These are phyloP conservation scores for Raddia distichophylla DNA, from an alignment of 176 grass and related monocot genomes.

Conservation along the genomic window DNA sequence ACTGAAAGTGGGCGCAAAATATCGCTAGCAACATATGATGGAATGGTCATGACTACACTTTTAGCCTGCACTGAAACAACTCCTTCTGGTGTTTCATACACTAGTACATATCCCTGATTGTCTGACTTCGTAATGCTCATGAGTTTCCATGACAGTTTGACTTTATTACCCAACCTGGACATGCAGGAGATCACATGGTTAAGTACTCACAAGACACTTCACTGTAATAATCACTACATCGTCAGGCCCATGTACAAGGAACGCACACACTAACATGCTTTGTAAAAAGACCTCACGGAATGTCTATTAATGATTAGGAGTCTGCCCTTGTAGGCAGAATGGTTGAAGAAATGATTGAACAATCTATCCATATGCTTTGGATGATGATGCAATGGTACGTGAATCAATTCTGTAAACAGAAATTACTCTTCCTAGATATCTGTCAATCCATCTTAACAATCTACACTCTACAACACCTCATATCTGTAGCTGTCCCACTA, in stretches of 20 bases:
- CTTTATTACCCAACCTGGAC: constrained; percentile 79
- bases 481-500: neutral
- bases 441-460: neutral
- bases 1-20: constrained; percentile 92
- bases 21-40: constrained; percentile 81
- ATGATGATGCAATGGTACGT: neutral
- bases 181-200: neutral
- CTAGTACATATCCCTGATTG: constrained; percentile 65
- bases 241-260: neutral
- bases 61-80: constrained; percentile 62
- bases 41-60: constrained; percentile 88
- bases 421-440: neutral
- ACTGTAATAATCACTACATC: neutral
- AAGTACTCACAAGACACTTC: neutral
- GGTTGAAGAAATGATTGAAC: neutral
- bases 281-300: constrained; percentile 6
- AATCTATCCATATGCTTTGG: neutral
- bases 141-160: constrained; percentile 93
- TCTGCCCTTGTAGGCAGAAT: neutral
- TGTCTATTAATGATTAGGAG: neutral
- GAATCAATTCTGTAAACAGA: constrained; percentile 14
- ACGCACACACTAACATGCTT: neutral
- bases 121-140: constrained; percentile 79
- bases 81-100: constrained; percentile 87
- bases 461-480: neutral